These are phyloP conservation scores for Pseudogymnoascus sp. DNA, from an alignment of 2,329 filamentous ascomycete genomes.

Conservation along the genomic window DNA sequence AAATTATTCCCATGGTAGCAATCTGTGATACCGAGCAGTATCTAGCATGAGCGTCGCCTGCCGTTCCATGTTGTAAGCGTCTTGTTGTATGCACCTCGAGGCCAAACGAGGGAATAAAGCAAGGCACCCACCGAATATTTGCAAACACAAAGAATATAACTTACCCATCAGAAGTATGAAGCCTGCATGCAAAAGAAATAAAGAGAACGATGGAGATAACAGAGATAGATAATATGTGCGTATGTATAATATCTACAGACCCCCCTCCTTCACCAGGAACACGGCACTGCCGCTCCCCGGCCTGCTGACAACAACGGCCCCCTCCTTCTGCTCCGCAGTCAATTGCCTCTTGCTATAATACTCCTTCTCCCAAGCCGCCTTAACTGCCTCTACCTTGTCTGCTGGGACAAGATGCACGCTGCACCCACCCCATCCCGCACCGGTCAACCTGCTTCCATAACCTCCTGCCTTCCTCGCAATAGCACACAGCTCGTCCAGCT, in stretches of 20 bases:
- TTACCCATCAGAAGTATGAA: background rate
- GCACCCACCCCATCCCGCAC: conserved; percentile 95
- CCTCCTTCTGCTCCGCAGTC: conserved; percentile 62
- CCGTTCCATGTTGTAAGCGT: background rate
- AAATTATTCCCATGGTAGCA: background rate
- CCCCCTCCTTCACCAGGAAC: conserved; percentile 30
- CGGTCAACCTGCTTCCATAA: conserved; percentile 79
- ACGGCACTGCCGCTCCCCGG: conserved; percentile 66
- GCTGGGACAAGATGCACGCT: conserved; percentile 86
- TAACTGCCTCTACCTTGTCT: conserved; percentile 71
- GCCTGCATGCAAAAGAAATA: too few relatives aligned
- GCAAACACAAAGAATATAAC: background rate
- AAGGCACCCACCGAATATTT: background rate
- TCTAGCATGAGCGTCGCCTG: background rate
- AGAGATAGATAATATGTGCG: background rate
- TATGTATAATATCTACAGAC: background rate
- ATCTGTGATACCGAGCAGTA: background rate
- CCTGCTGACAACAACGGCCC: conserved; percentile 81
- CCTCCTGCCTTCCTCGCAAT: conserved; percentile 72
- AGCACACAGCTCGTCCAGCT: conserved; percentile 80
- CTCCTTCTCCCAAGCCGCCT: conserved; percentile 64
- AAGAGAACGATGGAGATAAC: background rate
- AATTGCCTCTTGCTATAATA: conserved; percentile 64
- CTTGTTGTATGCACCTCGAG: background rate
- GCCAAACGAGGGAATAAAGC: background rate